Percentiles rank a stretch among this genome's conserved stretches.
Conservation (phyloP, 495 filamentous ascomycete species). For the Terfezia boudieri region DNA sequence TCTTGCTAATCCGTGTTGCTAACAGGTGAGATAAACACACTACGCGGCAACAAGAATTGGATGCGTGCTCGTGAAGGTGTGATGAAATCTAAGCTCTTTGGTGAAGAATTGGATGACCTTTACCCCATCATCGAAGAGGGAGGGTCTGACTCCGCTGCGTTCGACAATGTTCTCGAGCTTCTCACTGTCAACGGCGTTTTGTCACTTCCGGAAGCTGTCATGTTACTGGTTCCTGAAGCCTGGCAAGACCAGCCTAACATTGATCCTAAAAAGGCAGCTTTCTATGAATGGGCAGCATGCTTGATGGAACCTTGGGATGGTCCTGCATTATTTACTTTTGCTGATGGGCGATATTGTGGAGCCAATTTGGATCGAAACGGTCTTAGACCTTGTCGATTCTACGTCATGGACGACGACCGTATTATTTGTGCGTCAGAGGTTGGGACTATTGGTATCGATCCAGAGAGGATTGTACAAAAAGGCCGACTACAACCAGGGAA, state of each 20-base stretch:
- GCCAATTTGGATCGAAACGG: slow-evolving; percentile 98
- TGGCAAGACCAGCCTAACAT: slow-evolving; percentile 90
- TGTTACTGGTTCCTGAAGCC: slow-evolving; percentile 97
- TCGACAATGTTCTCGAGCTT: slow-evolving; percentile 93
- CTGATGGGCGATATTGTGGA: slow-evolving; percentile 93
- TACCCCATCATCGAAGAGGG: slow-evolving; percentile 96
- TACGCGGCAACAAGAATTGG: slow-evolving; percentile 99
- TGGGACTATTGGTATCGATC: slow-evolving; percentile 78
- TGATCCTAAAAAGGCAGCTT: slow-evolving; percentile 90
- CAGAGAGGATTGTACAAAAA: slow-evolving; percentile 81
- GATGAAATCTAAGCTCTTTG: slow-evolving; percentile 80
- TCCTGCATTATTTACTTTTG: slow-evolving; percentile 92
- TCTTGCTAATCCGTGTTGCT: slow-evolving; percentile 19
- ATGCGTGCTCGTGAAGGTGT: slow-evolving; percentile 96
- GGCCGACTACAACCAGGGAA: slow-evolving; percentile 86
- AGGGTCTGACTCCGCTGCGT: slow-evolving; percentile 92
- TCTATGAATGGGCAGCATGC: slow-evolving; percentile 98
- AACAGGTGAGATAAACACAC: slow-evolving; percentile 78
- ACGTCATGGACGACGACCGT: slow-evolving; percentile 91
- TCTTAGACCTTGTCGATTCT: slow-evolving; percentile 91
- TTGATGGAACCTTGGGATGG: slow-evolving; percentile 99
- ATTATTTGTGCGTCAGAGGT: slow-evolving; percentile 98
- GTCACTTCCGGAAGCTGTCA: slow-evolving; percentile 89
- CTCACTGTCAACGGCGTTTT: slow-evolving; percentile 92
- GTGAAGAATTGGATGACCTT: slow-evolving; percentile 71